Evolutionary conservation across 768 basidiomycete species (phyloP).

Genomic region (Hygrocybe punicea): DNA sequence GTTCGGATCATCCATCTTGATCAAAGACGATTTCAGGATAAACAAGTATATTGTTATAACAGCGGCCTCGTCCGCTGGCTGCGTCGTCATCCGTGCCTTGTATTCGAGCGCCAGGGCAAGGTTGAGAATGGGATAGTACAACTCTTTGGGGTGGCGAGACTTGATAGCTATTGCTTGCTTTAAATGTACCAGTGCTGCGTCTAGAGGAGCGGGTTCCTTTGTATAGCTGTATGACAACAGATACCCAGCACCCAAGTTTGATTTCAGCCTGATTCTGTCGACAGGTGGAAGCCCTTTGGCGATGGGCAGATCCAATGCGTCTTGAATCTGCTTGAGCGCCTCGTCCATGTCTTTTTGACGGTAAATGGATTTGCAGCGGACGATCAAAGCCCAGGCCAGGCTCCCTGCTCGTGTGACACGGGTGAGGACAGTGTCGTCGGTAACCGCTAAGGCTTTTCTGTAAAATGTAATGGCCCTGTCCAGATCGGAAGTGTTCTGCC

Average conservation of each 20-base stretch:
- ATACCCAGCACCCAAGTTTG: neutral
- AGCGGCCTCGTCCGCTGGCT: neutral
- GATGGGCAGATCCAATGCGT: neutral
- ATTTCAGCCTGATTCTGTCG: neutral
- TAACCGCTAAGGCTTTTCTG: conserved; percentile 1
- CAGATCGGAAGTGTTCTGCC: conserved; percentile 9
- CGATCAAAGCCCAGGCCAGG: neutral
- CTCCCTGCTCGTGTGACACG: neutral
- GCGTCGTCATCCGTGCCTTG: neutral
- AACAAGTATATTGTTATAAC: neutral
- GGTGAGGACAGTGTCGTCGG: neutral
- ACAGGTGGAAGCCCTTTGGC: neutral
- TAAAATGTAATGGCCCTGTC: conserved; percentile 16
- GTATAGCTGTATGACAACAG: neutral
- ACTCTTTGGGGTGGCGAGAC: neutral
- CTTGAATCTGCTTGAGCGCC: neutral
- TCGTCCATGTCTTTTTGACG: neutral
- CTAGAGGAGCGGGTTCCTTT: neutral
- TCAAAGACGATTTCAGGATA: neutral
- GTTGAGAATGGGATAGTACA: neutral
- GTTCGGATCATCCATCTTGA: neutral
- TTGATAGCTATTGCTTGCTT: neutral
- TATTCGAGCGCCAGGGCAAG: neutral
- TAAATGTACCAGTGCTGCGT: neutral
- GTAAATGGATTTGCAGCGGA: neutral